Evolutionary conservation across 78 protist species (phyloP).

Genomic region (Monocercomonoides exilis): DNA sequence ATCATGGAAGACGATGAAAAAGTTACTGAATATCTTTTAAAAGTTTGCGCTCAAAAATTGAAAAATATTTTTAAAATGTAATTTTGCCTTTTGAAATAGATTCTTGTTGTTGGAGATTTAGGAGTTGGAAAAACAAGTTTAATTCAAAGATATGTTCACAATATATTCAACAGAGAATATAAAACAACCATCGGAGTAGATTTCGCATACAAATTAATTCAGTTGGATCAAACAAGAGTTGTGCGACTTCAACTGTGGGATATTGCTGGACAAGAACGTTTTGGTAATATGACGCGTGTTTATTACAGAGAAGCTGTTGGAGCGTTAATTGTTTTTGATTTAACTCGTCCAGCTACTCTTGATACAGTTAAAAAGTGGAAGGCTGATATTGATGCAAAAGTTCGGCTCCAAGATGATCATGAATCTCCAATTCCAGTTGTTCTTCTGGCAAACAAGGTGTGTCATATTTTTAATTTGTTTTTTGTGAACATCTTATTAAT

Average conservation of each 20-base stretch:
- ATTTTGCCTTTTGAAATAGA: neutral
- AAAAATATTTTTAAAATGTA: too few species aligned
- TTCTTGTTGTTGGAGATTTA: conserved; percentile 20
- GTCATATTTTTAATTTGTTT: neutral
- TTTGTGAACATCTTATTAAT: neutral
- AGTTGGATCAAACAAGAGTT: neutral
- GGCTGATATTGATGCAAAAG: conserved; percentile 28
- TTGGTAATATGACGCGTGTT: conserved; percentile 31
- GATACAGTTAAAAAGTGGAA: conserved; percentile 33
- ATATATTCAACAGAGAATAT: conserved; percentile 21
- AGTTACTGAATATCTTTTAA: neutral
- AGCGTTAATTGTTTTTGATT: conserved; percentile 29
- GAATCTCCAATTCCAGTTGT: conserved; percentile 27
- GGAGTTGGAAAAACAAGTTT: conserved; percentile 27
- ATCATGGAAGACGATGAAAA: neutral
- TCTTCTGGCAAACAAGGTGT: conserved; percentile 29
- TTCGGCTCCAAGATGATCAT: neutral
- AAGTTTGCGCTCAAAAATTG: neutral
- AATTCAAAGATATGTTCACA: conserved; percentile 20
- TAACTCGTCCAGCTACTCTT: conserved; percentile 12
- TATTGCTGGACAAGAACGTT: conserved; percentile 38
- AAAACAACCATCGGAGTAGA: conserved; percentile 32
- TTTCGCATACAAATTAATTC: conserved; percentile 23
- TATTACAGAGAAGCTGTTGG: conserved; percentile 26
- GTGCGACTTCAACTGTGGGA: conserved; percentile 30